A percentile compares a stretch with the other conserved stretches of the same genome.
Conservation (phyloP, 768 basidiomycete species). For the Mycena epipterygia region DNA sequence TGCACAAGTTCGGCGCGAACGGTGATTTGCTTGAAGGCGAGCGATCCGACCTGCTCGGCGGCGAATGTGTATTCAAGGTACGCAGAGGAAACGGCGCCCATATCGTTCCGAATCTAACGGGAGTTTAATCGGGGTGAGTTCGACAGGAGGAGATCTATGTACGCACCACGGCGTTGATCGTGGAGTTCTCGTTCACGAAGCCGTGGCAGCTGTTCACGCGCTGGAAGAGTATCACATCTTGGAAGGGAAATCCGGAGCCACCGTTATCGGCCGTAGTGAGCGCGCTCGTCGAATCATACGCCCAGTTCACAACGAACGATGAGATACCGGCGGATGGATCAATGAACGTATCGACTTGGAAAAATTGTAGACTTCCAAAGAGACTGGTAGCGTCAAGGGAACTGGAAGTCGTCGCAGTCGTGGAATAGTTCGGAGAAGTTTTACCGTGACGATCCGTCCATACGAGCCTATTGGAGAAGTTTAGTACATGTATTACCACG, state of each 20-base stretch:
- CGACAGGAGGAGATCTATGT: neutral
- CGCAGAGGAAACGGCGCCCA: neutral
- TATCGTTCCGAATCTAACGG: slow-evolving; percentile 1
- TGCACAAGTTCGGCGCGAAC: slow-evolving; percentile 3
- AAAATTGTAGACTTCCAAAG: slow-evolving; percentile 22
- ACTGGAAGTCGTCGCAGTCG: neutral
- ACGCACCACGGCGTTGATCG: slow-evolving; percentile 13
- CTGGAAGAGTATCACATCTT: slow-evolving; percentile 19
- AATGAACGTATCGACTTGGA: slow-evolving; percentile 1
- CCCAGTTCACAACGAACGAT: slow-evolving; percentile 7
- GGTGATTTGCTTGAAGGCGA: slow-evolving; percentile 16
- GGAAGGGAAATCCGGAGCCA: neutral
- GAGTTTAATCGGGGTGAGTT: no score
- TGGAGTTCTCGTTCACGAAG: neutral
- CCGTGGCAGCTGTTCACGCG: neutral
- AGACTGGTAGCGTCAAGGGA: neutral
- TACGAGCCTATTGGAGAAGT: no score
- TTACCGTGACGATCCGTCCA: slow-evolving; percentile 17
- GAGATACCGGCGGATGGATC: slow-evolving; percentile 12
- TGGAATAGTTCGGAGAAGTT: neutral
- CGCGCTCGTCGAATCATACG: no score
- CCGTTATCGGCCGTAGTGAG: neutral
- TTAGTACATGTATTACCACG: no score
- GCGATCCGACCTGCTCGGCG: slow-evolving; percentile 4
- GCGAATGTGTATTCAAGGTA: slow-evolving; percentile 18